Conservation (phyloP, 495 filamentous ascomycete species). For the Aspergillus sparsus region DNA sequence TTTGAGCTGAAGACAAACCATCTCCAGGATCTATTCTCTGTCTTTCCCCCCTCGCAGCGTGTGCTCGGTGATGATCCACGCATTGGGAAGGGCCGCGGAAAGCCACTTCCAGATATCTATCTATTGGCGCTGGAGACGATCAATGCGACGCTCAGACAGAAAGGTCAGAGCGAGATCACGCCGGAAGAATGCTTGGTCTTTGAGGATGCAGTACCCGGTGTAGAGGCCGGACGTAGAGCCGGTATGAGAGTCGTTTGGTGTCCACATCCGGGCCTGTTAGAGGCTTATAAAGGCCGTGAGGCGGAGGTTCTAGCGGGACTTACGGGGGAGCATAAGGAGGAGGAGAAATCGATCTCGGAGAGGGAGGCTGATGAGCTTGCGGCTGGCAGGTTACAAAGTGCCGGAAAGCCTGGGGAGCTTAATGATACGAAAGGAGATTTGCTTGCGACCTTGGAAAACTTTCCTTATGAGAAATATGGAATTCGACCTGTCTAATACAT, state of each 20-base stretch:
- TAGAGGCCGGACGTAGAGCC: constrained; percentile 86
- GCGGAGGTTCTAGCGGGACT: constrained; percentile 80
- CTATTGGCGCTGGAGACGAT: constrained; percentile 81
- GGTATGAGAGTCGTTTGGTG: constrained; percentile 96
- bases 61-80: constrained; percentile 86
- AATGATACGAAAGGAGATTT: constrained; percentile 76
- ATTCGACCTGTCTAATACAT: constrained; percentile 40
- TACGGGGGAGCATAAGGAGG: constrained; percentile 65
- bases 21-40: constrained; percentile 67
- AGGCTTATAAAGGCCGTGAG: constrained; percentile 74
- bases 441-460: constrained; percentile 61
- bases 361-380: constrained; percentile 46
- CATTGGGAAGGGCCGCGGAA: constrained; percentile 78
- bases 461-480: constrained; percentile 73
- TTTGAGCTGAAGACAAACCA: constrained; percentile 80
- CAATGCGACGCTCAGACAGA: constrained; percentile 63
- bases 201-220: constrained; percentile 90
- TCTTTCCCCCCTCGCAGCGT: constrained; percentile 66
- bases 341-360: constrained; percentile 49
- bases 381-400: constrained; percentile 49
- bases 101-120: constrained; percentile 95
- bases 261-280: constrained; percentile 78
- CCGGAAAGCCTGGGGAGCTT: constrained; percentile 48
- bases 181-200: constrained; percentile 95
- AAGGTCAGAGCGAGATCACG: constrained; percentile 65